Conservation (phyloP, 345 rosid species). For the Brassica juncea region DNA sequence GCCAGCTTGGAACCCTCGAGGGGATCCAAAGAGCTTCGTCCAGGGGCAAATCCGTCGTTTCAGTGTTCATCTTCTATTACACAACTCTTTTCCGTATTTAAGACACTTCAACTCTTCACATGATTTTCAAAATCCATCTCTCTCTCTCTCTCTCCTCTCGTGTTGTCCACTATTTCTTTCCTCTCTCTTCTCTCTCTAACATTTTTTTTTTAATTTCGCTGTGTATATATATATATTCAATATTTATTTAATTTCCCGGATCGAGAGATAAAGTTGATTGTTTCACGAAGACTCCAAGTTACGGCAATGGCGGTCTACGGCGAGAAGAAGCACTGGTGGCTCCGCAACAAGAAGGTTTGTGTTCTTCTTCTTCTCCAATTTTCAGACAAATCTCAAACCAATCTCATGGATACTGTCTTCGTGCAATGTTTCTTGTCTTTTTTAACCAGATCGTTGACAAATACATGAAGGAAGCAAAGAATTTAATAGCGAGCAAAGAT, state of each 20-base stretch:
- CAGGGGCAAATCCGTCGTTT: conserved; percentile 27
- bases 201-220: background rate
- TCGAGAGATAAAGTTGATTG: conserved; percentile 17
- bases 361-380: background rate
- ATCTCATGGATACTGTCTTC: conserved; percentile 17
- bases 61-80: background rate
- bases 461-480: conserved; percentile 72
- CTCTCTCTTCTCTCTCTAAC: background rate
- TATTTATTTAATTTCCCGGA: background rate
- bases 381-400: background rate
- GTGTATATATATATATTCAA: background rate
- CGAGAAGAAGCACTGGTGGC: conserved; percentile 47
- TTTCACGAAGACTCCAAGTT: conserved; percentile 12
- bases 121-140: conserved; percentile 20
- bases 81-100: conserved; percentile 39
- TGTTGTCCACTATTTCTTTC: background rate
- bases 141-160: conserved; percentile 13
- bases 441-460: conserved; percentile 66
- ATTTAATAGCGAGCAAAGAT: conserved; percentile 66
- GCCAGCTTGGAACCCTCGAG: conserved; percentile 30
- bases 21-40: conserved; percentile 24
- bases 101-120: conserved; percentile 39
- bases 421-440: background rate
- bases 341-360: conserved; percentile 42
- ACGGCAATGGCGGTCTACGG: conserved; percentile 40